These are phyloP conservation scores for Lasiodiplodia sp. DNA, from an alignment of 2,329 filamentous ascomycete species.

Conservation along the genomic window DNA sequence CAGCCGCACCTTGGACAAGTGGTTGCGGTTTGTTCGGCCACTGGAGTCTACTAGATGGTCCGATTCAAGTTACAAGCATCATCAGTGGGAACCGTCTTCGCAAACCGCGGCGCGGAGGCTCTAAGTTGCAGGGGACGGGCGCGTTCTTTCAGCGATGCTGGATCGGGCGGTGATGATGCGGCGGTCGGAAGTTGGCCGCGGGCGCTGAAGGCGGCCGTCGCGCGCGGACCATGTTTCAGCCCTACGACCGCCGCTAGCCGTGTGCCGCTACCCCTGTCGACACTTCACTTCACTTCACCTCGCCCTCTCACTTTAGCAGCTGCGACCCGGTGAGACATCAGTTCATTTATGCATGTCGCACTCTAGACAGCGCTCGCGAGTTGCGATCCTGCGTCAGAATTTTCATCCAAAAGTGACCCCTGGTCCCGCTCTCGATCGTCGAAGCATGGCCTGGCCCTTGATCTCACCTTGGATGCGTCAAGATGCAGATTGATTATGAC, in stretches of 20 bases:
- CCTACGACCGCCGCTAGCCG: background rate
- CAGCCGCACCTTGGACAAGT: background rate
- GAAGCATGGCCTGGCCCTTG: no score
- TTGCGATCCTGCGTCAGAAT: no score
- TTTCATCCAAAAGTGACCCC: no score
- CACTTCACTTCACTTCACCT: background rate
- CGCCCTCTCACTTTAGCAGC: background rate
- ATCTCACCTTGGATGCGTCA: no score
- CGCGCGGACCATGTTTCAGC: slow-evolving; percentile 24
- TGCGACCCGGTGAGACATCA: background rate
- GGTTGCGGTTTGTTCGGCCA: background rate
- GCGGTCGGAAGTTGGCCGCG: slow-evolving; percentile 13
- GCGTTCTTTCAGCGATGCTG: slow-evolving; percentile 11
- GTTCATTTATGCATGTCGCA: background rate
- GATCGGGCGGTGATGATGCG: slow-evolving; percentile 22
- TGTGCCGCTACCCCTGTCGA: background rate
- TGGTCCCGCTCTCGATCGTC: no score
- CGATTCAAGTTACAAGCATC: slow-evolving; percentile 10
- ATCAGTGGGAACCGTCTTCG: background rate
- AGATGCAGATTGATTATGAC: no score
- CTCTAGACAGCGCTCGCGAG: background rate
- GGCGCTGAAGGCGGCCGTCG: slow-evolving; percentile 13
- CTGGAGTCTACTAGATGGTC: background rate
- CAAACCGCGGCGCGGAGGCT: background rate
- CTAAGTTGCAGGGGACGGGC: background rate